These are phyloP conservation scores for Corchorus capsularis DNA, from an alignment of 345 rosid genomes.

Conservation along the genomic window DNA sequence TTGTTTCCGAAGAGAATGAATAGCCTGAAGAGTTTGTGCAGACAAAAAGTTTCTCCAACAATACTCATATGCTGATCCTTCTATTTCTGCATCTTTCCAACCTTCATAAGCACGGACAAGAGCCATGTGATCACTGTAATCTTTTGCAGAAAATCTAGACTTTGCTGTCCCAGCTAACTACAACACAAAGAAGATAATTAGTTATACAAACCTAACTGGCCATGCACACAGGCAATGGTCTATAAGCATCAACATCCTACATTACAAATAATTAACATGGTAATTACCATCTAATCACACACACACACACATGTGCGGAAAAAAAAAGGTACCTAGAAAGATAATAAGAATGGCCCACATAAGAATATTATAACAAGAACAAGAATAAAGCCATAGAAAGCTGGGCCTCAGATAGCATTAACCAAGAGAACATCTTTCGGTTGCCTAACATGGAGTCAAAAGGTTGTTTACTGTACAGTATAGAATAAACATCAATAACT, in stretches of 20 bases:
- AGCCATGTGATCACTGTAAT: slow-evolving; percentile 99
- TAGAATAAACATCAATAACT: neutral
- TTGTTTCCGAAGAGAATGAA: slow-evolving; percentile 91
- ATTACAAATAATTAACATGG: neutral
- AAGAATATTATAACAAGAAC: neutral
- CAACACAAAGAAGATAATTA: slow-evolving; percentile 25
- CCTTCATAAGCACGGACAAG: slow-evolving; percentile 99
- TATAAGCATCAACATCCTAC: neutral
- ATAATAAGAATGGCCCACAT: neutral
- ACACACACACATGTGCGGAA: neutral
- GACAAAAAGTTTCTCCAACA: slow-evolving; percentile 99
- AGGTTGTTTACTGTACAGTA: neutral
- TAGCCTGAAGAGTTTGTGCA: slow-evolving; percentile 94
- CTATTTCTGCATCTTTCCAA: slow-evolving; percentile 96
- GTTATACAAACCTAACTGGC: neutral
- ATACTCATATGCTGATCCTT: slow-evolving; percentile 92
- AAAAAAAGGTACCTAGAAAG: neutral
- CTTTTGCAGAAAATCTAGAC: slow-evolving; percentile 95
- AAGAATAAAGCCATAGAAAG: neutral
- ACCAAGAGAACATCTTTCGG: neutral
- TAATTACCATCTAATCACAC: neutral
- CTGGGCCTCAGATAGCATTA: neutral
- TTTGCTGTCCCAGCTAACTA: slow-evolving; percentile 96
- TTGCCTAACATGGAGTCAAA: neutral
- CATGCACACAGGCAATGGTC: neutral